A percentile compares a stretch with the other conserved stretches of the same genome.
phyloP scores from a whole-genome alignment of 495 filamentous ascomycete species.

The Lasiosphaeriaceae sp. region DNA sequence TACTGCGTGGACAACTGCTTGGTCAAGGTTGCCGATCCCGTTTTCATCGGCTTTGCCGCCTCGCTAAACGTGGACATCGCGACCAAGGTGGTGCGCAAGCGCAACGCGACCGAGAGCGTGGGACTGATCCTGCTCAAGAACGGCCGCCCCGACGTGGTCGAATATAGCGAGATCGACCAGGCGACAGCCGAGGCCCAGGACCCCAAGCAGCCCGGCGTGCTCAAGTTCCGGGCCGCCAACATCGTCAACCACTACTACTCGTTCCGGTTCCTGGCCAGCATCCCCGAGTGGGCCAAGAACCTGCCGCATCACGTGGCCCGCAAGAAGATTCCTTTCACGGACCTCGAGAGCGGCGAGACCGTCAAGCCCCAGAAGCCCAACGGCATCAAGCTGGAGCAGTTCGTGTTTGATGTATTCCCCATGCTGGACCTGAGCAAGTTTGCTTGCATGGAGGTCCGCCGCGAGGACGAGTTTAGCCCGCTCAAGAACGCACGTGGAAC shows the following conservation, averaged over 20 bases:
- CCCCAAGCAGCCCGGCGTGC: constrained; percentile 70
- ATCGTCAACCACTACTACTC: constrained; percentile 99
- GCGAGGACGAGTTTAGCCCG: constrained; percentile 97
- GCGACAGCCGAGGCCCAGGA: constrained; percentile 85
- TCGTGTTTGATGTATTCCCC: constrained; percentile 98
- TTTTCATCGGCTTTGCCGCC: constrained; percentile 91
- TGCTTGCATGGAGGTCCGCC: constrained; percentile 90
- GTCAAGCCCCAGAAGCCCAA: constrained; percentile 93
- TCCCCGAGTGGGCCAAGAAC: constrained; percentile 77
- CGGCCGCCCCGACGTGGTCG: constrained; percentile 94
- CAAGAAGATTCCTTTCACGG: constrained; percentile 95
- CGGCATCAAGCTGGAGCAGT: constrained; percentile 98
- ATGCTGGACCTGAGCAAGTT: constrained; percentile 82
- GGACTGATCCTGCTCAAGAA: constrained; percentile 93
- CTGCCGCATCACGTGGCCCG: constrained; percentile 92
- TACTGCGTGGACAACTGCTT: constrained; percentile 99
- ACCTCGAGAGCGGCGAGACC: constrained; percentile 68
- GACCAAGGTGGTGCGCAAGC: constrained; percentile 98
- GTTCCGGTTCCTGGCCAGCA: constrained; percentile 85
- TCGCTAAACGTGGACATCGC: constrained; percentile 90
- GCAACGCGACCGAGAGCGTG: constrained; percentile 93
- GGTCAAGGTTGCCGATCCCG: constrained; percentile 94
- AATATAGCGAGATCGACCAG: constrained; percentile 96
- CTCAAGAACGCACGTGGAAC: constrained; percentile 93
- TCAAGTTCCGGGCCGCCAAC: constrained; percentile 97